Base-by-base conservation (phyloP, 1,284 basidiomycete genomes). In the Inonotus obliquus region DNA sequence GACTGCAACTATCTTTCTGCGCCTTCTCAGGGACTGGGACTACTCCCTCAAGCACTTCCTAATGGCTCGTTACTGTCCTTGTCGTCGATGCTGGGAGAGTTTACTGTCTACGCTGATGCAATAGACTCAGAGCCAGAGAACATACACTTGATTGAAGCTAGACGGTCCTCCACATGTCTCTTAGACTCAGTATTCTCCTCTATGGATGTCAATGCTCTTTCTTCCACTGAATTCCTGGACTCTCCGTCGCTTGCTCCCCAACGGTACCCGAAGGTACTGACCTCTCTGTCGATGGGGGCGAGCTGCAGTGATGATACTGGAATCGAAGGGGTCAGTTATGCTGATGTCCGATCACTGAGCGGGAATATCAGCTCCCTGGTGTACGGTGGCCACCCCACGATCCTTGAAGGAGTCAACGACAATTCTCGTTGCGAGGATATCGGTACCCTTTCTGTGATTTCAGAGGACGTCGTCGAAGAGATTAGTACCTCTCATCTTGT, bases 31-130 rank as follows among this genome's bases (percentile, higher is more conserved):
- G n/a, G 10, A 11, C 21, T 44, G 2, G 32, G 41, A 21, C 41
- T 44, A 23, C 5, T n/a, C n/a, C 17, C 17, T 35, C 10, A 59
- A 21, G 47, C 37, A 35, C 37, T 37, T 13, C 47, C 47, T 35
- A 21, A n/a, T 5, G 19, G 2, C 3, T 38, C 57, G 19, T 38
- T 59, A 21, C 54, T 32, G 1, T 57, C 60, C 13, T 19, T 61
- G 17, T 41, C 53, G 5, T 63, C 61, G 10, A 55, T 59, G 37
- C 39, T 63, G 32, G 19, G 59, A 17, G 62, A 63, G 25, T 63
- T 63, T 32, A 37, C 47, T 11, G 58, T 53, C 14, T 63, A 63
- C 49, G 62, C 54, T 23, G 62, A 60, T 25, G 62, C 48, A 13
- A 63, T 63, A 38, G 59, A 63, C n/a, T 45, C 54, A 23, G 53